These are phyloP conservation scores for Chernovozyma aurita DNA, from an alignment of 1,139 yeast genomes.

Conservation along the genomic window DNA sequence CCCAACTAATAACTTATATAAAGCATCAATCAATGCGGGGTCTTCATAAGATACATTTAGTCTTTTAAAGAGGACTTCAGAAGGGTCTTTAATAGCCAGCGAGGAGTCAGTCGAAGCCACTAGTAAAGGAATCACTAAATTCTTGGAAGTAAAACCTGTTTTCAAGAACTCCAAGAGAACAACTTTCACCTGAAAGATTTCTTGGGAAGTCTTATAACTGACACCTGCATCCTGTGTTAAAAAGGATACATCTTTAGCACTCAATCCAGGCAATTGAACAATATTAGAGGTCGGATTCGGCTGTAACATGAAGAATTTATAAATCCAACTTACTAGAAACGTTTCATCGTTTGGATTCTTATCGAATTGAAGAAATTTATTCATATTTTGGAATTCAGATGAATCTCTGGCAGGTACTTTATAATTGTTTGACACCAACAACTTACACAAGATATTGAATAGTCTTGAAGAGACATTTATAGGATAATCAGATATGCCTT, in stretches of 20 bases:
- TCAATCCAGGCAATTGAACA: constrained; percentile 53
- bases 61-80: constrained; percentile 50
- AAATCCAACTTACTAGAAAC: constrained; percentile 44
- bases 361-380: constrained; percentile 25
- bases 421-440: constrained; percentile 41
- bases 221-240: constrained; percentile 69
- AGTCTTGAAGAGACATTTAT: constrained; percentile 50
- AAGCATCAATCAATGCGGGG: constrained; percentile 31
- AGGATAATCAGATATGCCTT: constrained; percentile 38
- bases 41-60: constrained; percentile 52
- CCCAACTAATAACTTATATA: constrained; percentile 49
- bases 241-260: constrained; percentile 49
- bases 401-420: constrained; percentile 46
- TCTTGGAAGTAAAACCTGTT: constrained; percentile 34
- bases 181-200: constrained; percentile 43
- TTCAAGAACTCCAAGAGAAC: constrained; percentile 31
- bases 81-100: constrained; percentile 47
- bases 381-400: constrained; percentile 33
- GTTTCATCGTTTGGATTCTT: constrained; percentile 28
- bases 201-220: constrained; percentile 43
- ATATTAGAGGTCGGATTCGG: constrained; percentile 28
- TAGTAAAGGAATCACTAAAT: constrained; percentile 43
- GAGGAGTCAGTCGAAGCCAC: constrained; percentile 63
- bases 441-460: constrained; percentile 56
- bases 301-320: constrained; percentile 53